These are phyloP conservation scores for Cicer bijugum DNA, from an alignment of 306 rosid genomes.

Conservation along the genomic window DNA sequence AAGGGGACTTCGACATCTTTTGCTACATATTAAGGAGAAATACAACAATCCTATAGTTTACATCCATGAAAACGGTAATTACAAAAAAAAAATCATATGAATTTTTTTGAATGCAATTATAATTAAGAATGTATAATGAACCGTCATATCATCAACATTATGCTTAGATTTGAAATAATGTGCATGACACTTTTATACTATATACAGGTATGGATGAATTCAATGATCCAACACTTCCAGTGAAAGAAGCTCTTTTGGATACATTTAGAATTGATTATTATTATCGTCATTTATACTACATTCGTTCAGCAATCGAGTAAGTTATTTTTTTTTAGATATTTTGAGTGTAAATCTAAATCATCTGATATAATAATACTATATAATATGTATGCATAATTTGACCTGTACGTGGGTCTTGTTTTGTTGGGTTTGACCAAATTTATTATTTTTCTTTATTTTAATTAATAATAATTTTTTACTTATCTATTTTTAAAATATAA, in stretches of 20 bases:
- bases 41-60: conserved; percentile 42
- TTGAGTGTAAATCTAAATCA: too few species aligned
- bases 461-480: too few species aligned
- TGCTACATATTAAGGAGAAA: background rate
- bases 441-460: too few species aligned
- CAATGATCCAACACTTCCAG: conserved; percentile 45
- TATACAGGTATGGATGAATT: conserved; percentile 55
- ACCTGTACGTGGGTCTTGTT: too few species aligned
- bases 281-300: conserved; percentile 52
- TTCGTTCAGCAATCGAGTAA: conserved; percentile 55
- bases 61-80: conserved; percentile 65
- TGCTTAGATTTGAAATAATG: background rate
- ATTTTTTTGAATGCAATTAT: too few species aligned
- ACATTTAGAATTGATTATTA: conserved; percentile 53
- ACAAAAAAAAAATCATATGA: background rate
- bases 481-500: too few species aligned
- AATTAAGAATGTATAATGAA: background rate
- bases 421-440: too few species aligned
- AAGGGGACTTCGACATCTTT: conserved; percentile 35
- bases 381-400: too few species aligned
- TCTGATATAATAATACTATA: too few species aligned
- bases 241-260: conserved; percentile 53
- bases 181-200: background rate
- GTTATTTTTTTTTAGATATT: background rate
- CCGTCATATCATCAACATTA: background rate